Conservation (phyloP, 805 yeast species). For the Jamesozyma gamospora region DNA sequence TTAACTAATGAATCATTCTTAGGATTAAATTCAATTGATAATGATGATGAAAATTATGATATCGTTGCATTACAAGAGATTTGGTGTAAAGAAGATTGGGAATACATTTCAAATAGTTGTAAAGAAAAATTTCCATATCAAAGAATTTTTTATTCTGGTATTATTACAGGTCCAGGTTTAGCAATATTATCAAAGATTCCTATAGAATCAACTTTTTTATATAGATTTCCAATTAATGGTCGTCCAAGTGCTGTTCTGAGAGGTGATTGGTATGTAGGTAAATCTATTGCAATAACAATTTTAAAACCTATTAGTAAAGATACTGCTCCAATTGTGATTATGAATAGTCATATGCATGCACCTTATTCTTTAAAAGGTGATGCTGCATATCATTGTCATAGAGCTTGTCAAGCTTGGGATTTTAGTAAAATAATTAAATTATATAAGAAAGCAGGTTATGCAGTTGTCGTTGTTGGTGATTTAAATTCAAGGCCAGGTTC, state of each 20-base stretch:
- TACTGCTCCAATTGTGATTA: conserved; percentile 55
- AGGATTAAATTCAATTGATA: conserved; percentile 7
- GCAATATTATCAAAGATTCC: conserved; percentile 79
- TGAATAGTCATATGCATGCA: conserved; percentile 96
- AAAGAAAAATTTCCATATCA: conserved; percentile 45
- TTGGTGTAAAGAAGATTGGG: conserved; percentile 85
- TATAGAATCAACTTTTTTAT: conserved; percentile 65
- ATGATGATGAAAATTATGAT: conserved; percentile 47
- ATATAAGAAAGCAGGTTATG: conserved; percentile 64
- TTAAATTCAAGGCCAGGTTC: conserved; percentile 83
- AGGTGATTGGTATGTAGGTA: conserved; percentile 98
- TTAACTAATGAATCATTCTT: conserved; percentile 9
- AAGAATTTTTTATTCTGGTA: conserved; percentile 71
- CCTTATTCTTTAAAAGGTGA: conserved; percentile 80
- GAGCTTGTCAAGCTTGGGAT: conserved; percentile 97
- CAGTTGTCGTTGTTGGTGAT: conserved; percentile 87
- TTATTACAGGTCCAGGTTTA: conserved; percentile 86
- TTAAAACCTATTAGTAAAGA: conserved; percentile 42
- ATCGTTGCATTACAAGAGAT: conserved; percentile 89
- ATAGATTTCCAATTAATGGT: conserved; percentile 86
- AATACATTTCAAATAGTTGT: conserved; percentile 42
- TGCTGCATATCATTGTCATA: conserved; percentile 80
- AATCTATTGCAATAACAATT: conserved; percentile 67
- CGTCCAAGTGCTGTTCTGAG: conserved; percentile 86
- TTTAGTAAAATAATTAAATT: conserved; percentile 56